Base-by-base conservation (phyloP, 2,329 filamentous ascomycete species). In the Aspergillus pseudotamarii region DNA sequence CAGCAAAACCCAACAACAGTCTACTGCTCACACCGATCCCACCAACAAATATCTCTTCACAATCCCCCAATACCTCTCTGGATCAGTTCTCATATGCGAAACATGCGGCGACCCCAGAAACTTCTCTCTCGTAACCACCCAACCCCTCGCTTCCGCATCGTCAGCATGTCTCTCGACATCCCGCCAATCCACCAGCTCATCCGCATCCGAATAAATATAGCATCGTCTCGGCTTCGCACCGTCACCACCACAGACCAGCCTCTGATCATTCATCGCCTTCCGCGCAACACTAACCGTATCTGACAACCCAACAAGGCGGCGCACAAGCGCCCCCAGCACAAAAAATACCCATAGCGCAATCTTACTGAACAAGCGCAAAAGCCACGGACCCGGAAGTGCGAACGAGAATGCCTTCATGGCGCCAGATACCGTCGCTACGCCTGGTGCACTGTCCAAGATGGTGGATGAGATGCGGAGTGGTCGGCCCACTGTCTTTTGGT, bases 361-460 rank as follows among this genome's bases (percentile, higher is more conserved):
- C 21, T 32, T 46, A 14, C 62, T 32, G 4, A 64, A 6, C 14
- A 54, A 5, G 11, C 54, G 46, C 57, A 76, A 61, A 12, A 79
- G 62, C 60, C 71, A 72, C 55, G 70, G 69, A 30, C 60, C 66
- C 3, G 79, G 79, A 2, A 80, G 68, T 16, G 68, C 71, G 57
- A 72, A 78, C 4, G 77, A 76, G 41, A 80, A 72, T 0, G 79
- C 78, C 53, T 67, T 74, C 45, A 76, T 62, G 8, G 67, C 66
- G 8, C 66, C 66, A 0, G 61, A 34, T 6, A 78, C 60, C 3
- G 64, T 75, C 11, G 73, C 66, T 38, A 70, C 67, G 28, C 83
- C 83, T 1, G 82, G 82, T 0, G 78, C 76, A 64, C 79, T 82
- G 67, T 85, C 83, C 34, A 84, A 64, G 2, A 85, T 65, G 64